Evolutionary conservation across 1,284 basidiomycete species (phyloP), one percentile per base, ranked within the genome.

Genomic region (Ceratobasidium sp.): DNA sequence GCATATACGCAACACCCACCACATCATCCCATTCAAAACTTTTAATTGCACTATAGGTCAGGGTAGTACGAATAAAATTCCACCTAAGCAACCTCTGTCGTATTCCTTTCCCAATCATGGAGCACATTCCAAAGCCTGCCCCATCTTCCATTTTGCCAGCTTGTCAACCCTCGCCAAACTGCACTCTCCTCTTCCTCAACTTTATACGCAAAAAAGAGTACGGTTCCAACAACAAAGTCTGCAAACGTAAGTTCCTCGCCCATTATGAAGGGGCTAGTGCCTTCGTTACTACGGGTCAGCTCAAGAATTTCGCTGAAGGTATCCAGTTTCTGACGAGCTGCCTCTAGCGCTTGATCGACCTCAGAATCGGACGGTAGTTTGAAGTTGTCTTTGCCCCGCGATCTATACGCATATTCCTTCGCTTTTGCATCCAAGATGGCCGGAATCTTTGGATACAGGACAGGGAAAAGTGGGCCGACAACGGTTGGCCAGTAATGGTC

Each of bases 401-500:
- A 63, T 5, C 24, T 6, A 19, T 19, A 22, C 31, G 59, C 24
- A 59, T 71, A 76, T 27, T 76, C 71, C 31, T 31, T 65, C 5
- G 27, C 44, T 14, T 31, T n/a, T 2, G 50, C 60, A 47, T 80
- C 72, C 75, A 79, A 17, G 54, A 78, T 31, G 47, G 76, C 44
- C 8, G 14, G 29, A 11, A 36, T 6, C 6, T 57, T 29, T 15
- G 31, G 41, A 19, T 59, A 27, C 14, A 72, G 24, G 8, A 75
- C 29, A 27, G 74, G 14, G 11, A 33, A n/a, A 11, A 56, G n/a
- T 1, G 60, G 19, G 11, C 41, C 29, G 33, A 29, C 29, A 24
- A 74, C n/a, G 44, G 69, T n/a, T 27, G 71, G 8, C 45, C 36
- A 2, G 65, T 24, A 17, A 51, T 56, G 57, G 24, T 47, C 47